A percentile compares a stretch with the other conserved stretches of the same genome.
Evolutionary conservation across 768 basidiomycete species (phyloP).

Genomic region (Saitozyma sp.): DNA sequence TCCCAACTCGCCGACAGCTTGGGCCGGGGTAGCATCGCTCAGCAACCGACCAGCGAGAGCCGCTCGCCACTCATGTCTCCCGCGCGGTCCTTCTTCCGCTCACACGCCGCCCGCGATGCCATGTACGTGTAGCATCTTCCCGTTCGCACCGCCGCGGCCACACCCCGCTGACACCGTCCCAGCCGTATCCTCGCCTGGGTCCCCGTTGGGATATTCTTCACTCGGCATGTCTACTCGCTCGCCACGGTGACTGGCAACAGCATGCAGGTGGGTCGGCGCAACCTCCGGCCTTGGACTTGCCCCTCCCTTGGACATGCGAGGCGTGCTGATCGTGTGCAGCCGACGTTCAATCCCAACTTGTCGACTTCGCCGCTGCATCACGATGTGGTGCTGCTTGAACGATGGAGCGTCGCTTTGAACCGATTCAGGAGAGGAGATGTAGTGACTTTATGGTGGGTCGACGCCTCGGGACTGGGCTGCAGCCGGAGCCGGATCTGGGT

Average conservation of each 20-base stretch:
- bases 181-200: slow-evolving; percentile 48
- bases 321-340: slow-evolving; percentile 26
- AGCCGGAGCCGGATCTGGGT: background rate
- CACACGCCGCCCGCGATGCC: no score
- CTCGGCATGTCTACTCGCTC: slow-evolving; percentile 49
- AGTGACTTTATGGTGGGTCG: slow-evolving; percentile 46
- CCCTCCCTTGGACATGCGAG: background rate
- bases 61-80: no score
- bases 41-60: no score
- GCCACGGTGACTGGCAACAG: slow-evolving; percentile 46
- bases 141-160: no score
- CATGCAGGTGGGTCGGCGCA: slow-evolving; percentile 44
- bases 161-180: background rate
- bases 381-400: slow-evolving; percentile 52
- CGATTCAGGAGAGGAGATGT: slow-evolving; percentile 48
- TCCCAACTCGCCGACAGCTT: no score
- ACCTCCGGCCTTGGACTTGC: background rate
- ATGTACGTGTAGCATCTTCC: no score
- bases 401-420: slow-evolving; percentile 43
- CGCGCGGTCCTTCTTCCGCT: no score
- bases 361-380: slow-evolving; percentile 38
- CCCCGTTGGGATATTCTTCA: slow-evolving; percentile 52
- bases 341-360: slow-evolving; percentile 52
- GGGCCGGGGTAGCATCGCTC: no score
- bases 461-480: background rate